These are phyloP conservation scores for Zygosaccharomyces rouxii DNA, from an alignment of 805 yeast genomes.

Conservation along the genomic window DNA sequence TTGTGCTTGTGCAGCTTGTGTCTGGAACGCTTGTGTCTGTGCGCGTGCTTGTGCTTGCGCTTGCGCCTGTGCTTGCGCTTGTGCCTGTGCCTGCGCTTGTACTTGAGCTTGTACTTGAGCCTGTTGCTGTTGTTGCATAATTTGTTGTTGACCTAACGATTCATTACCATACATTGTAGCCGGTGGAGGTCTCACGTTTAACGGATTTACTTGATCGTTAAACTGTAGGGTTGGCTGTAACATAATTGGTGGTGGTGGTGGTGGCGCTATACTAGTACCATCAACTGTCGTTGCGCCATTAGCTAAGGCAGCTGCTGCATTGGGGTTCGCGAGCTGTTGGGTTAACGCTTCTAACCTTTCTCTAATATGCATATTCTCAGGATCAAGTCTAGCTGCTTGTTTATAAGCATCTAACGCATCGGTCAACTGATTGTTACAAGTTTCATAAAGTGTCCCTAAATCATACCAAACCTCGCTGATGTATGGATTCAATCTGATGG, in stretches of 20 bases:
- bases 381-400: conserved; percentile 93
- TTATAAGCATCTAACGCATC: conserved; percentile 97
- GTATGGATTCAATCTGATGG: conserved; percentile 92
- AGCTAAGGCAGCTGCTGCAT: conserved; percentile 11
- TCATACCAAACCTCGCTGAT: conserved; percentile 98
- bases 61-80: conserved; percentile 14
- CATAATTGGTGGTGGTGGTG: conserved; percentile 29
- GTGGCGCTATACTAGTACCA: conserved; percentile 12
- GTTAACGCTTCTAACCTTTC: conserved; percentile 84
- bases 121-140: conserved; percentile 7
- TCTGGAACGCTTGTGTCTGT: conserved; percentile 11
- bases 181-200: conserved; percentile 27
- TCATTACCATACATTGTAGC: conserved; percentile 18
- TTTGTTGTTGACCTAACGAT: conserved; percentile 15
- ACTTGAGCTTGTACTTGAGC: conserved; percentile 14
- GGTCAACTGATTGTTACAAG: conserved; percentile 90
- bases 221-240: conserved; percentile 34
- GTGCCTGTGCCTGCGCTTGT: neutral
- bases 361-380: conserved; percentile 89
- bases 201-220: conserved; percentile 30
- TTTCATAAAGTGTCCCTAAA: conserved; percentile 92
- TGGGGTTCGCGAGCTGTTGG: conserved; percentile 41
- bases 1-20: conserved; percentile 11
- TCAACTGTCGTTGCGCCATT: conserved; percentile 9
- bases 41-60: conserved; percentile 8